Conservation (phyloP, 352 stramenopile species). For the Phytopythium chamaehyphon region DNA sequence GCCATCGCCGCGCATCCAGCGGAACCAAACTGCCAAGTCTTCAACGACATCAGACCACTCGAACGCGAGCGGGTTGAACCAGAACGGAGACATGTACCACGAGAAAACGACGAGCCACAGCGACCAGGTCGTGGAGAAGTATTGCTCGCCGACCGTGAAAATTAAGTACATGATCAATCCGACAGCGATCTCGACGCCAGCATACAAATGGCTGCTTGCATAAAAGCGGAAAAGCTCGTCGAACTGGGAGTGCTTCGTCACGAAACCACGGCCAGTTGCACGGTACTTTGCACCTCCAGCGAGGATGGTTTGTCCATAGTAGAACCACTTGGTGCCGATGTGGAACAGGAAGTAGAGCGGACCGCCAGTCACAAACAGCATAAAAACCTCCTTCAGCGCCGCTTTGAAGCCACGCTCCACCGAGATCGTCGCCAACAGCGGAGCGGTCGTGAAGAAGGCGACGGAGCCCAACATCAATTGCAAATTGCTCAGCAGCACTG, state of each 20-base stretch:
- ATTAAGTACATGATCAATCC: constrained; percentile 93
- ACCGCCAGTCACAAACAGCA: constrained; percentile 96
- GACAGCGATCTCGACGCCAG: constrained; percentile 89
- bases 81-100: constrained; percentile 94
- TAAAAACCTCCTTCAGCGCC: constrained; percentile 90
- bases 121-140: constrained; percentile 97
- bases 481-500: constrained; percentile 93
- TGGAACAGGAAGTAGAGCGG: constrained; percentile 99
- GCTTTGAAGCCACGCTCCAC: constrained; percentile 97
- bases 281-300: constrained; percentile 98
- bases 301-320: constrained; percentile 98
- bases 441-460: constrained; percentile 96
- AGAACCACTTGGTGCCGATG: constrained; percentile 99
- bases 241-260: constrained; percentile 97
- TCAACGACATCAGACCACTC: constrained; percentile 93
- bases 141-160: constrained; percentile 94
- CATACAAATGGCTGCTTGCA: constrained; percentile 96
- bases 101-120: constrained; percentile 92
- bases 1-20: constrained; percentile 92
- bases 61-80: constrained; percentile 98
- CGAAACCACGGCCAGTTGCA: constrained; percentile 97
- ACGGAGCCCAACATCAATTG: constrained; percentile 96
- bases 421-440: constrained; percentile 95
- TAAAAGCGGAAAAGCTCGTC: constrained; percentile 99
- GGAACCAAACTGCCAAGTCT: constrained; percentile 89